These are phyloP conservation scores for Sporothrix humicola DNA, from an alignment of 2,329 filamentous ascomycete species.

Conservation along the genomic window DNA sequence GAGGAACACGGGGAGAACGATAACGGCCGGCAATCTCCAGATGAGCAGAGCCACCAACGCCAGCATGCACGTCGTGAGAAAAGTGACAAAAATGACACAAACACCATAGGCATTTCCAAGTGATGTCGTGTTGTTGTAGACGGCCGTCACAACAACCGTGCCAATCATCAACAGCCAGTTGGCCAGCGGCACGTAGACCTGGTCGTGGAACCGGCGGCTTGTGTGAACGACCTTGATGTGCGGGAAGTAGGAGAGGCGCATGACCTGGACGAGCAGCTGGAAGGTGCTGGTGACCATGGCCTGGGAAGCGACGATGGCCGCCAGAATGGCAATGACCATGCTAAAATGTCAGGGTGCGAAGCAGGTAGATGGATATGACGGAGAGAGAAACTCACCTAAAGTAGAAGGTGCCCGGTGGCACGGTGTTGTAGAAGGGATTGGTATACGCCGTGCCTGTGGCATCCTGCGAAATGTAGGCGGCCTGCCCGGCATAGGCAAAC, in stretches of 20 bases:
- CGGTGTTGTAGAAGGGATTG: slow-evolving; percentile 76
- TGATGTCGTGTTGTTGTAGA: slow-evolving; percentile 75
- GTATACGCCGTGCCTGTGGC: slow-evolving; percentile 62
- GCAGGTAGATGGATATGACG: too few relatives aligned
- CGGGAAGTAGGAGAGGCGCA: slow-evolving; percentile 74
- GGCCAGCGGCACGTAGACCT: slow-evolving; percentile 75
- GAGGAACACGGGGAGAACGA: slow-evolving; percentile 68
- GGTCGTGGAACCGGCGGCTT: slow-evolving; percentile 71
- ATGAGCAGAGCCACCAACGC: slow-evolving; percentile 73
- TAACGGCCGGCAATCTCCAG: slow-evolving; percentile 66
- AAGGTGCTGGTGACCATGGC: slow-evolving; percentile 80
- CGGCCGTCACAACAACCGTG: slow-evolving; percentile 73
- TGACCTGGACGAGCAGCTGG: slow-evolving; percentile 71
- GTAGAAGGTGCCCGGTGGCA: slow-evolving; percentile 70
- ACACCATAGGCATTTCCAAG: slow-evolving; percentile 78
- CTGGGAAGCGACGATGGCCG: slow-evolving; percentile 77
- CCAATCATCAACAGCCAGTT: slow-evolving; percentile 81
- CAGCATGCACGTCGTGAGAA: slow-evolving; percentile 78
- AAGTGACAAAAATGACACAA: slow-evolving; percentile 80
- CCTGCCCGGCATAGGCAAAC: slow-evolving; percentile 73
- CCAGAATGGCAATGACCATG: slow-evolving; percentile 70
- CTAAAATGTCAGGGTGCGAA: too few relatives aligned
- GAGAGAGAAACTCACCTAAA: slow-evolving; percentile 47
- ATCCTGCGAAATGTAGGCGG: slow-evolving; percentile 69
- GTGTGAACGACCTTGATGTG: slow-evolving; percentile 77